These are phyloP conservation scores for Cryptococcus sp. DNA, from an alignment of 1,284 basidiomycete species.

Conservation along the genomic window DNA sequence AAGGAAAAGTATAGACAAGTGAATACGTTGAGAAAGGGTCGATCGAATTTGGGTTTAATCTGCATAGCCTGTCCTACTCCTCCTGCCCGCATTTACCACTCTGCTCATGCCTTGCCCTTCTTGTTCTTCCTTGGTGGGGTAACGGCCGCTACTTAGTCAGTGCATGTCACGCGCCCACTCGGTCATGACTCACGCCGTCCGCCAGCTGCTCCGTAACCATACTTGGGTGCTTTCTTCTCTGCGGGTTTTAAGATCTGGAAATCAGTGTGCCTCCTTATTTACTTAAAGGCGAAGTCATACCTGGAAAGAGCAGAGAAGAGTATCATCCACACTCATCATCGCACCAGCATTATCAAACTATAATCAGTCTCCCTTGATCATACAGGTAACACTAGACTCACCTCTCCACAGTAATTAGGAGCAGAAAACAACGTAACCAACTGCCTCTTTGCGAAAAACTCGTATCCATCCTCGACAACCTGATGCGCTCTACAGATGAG, in stretches of 20 bases:
- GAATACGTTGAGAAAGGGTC: not conserved
- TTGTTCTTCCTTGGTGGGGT: conserved; percentile 55
- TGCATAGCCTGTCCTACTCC: not conserved
- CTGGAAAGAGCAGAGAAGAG: conserved; percentile 96
- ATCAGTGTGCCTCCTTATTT: not conserved
- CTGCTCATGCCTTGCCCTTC: conserved; percentile 27
- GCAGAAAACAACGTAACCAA: conserved; percentile 96
- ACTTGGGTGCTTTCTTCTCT: conserved; percentile 74
- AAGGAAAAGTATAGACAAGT: not conserved
- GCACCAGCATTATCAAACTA: conserved; percentile 96
- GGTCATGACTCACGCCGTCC: conserved; percentile 40
- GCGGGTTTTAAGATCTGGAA: conserved; percentile 92
- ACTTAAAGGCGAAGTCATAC: conserved; percentile 52
- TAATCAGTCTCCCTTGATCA: conserved; percentile 1
- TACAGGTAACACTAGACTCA: conserved; percentile 13
- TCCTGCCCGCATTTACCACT: no score
- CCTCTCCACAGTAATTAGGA: conserved; percentile 93
- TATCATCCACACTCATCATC: conserved; percentile 99
- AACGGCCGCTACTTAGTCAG: conserved; percentile 33
- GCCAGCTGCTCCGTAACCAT: conserved; percentile 37
- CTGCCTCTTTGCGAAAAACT: conserved; percentile 98
- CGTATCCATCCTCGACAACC: conserved; percentile 99
- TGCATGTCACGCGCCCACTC: not conserved
- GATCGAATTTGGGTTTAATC: no score
- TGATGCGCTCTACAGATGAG: conserved; percentile 97